These are phyloP conservation scores for Nakaseomyces uthaithaninus DNA, from an alignment of 1,139 yeast genomes.

Conservation along the genomic window DNA sequence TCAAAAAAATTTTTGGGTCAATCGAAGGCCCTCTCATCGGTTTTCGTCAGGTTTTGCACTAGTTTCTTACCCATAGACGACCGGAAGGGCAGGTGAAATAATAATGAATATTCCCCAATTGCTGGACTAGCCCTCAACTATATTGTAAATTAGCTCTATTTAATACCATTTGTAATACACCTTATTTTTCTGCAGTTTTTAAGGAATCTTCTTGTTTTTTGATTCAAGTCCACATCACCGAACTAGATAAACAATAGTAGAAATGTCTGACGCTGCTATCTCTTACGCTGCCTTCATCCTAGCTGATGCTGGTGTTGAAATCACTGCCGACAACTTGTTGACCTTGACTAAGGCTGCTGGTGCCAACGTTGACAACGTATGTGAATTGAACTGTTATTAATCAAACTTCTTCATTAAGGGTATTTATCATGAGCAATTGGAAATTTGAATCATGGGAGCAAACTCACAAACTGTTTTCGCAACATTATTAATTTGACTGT, in stretches of 20 bases:
- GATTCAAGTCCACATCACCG: no score
- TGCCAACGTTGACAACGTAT: conserved; percentile 66
- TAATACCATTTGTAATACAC: neutral
- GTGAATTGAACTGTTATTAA: conserved; percentile 21
- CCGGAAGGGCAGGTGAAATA: neutral
- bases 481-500: no score
- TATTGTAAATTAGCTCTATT: no score
- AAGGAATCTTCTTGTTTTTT: no score
- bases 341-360: conserved; percentile 86
- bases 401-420: no score
- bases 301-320: conserved; percentile 94
- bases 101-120: no score
- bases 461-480: no score
- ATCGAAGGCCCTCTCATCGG: neutral
- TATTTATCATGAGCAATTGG: no score
- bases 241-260: conserved; percentile 9
- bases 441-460: no score
- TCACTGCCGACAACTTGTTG: conserved; percentile 85
- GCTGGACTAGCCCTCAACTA: no score
- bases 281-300: conserved; percentile 86
- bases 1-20: neutral
- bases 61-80: neutral
- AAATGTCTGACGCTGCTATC: conserved; percentile 48
- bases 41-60: conserved; percentile 2
- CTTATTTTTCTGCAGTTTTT: neutral